These are phyloP conservation scores for Ensete ventricosum DNA, from an alignment of 176 grass and related monocot species.

Conservation along the genomic window DNA sequence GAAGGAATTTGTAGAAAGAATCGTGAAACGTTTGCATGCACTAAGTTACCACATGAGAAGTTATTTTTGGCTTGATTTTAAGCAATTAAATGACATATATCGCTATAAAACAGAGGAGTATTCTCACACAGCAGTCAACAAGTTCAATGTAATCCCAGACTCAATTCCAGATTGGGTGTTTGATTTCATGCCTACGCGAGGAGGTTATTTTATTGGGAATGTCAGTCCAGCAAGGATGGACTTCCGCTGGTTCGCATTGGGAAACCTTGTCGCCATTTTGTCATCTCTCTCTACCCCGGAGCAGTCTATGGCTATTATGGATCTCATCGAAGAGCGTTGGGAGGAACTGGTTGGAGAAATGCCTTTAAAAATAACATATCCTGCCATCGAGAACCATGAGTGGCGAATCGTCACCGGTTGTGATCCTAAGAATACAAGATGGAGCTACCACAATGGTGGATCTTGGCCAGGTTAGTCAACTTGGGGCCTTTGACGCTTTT, in stretches of 20 bases:
- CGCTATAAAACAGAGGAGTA: slow-evolving; percentile 15
- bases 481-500: neutral
- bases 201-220: slow-evolving; percentile 12
- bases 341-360: slow-evolving; percentile 12
- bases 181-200: slow-evolving; percentile 5
- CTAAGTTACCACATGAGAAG: slow-evolving; percentile 15
- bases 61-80: slow-evolving; percentile 15
- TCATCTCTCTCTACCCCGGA: slow-evolving; percentile 8
- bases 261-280: slow-evolving; percentile 6
- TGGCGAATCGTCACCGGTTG: slow-evolving; percentile 12
- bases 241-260: slow-evolving; percentile 9
- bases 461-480: slow-evolving; percentile 14
- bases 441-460: slow-evolving; percentile 16
- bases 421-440: slow-evolving; percentile 14
- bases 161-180: slow-evolving; percentile 15
- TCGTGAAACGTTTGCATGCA: slow-evolving; percentile 11
- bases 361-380: slow-evolving; percentile 14
- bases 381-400: slow-evolving; percentile 13
- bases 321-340: slow-evolving; percentile 16
- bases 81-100: slow-evolving; percentile 15
- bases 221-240: slow-evolving; percentile 13
- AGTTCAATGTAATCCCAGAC: slow-evolving; percentile 11
- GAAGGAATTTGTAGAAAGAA: slow-evolving; percentile 8
- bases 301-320: slow-evolving; percentile 19
- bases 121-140: slow-evolving; percentile 14